A percentile compares a stretch with the other conserved stretches of the same genome.
Conservation (phyloP, 345 rosid genomes). For the Lumnitzera littorea region DNA sequence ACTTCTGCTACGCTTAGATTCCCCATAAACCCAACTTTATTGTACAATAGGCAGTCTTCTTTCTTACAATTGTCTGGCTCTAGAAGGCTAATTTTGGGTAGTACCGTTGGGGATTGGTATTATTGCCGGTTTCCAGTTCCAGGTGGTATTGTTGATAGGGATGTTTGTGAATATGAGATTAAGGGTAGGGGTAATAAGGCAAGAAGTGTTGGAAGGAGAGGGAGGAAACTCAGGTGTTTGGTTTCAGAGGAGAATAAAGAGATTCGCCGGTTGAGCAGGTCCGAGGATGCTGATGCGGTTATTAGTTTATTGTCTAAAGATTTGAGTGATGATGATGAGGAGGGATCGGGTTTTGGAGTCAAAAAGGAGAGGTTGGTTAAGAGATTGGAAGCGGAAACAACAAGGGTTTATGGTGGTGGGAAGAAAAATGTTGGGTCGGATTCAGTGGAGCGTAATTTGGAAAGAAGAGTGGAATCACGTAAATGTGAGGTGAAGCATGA, state of each 20-base stretch:
- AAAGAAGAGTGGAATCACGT: constrained; percentile 16
- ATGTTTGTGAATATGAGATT: constrained; percentile 26
- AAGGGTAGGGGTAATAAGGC: constrained; percentile 17
- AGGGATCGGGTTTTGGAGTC: constrained; percentile 20
- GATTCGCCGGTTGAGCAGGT: constrained; percentile 28
- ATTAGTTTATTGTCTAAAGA: constrained; percentile 78
- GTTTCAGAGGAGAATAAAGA: constrained; percentile 22
- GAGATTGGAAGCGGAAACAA: constrained; percentile 36
- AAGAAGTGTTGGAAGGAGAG: constrained; percentile 21
- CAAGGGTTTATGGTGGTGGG: constrained; percentile 29
- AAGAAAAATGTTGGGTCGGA: constrained; percentile 23
- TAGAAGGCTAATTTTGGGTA: constrained; percentile 43
- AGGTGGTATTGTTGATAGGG: constrained; percentile 19
- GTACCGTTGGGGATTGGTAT: constrained; percentile 11
- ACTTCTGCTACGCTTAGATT: constrained; percentile 16
- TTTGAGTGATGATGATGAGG: constrained; percentile 35
- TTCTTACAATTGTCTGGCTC: constrained; percentile 57
- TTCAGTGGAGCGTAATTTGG: constrained; percentile 25
- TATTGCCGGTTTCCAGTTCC: constrained; percentile 24
- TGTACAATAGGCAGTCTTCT: constrained; percentile 68
- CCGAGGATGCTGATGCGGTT: constrained; percentile 56
- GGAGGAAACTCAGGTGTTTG: constrained; percentile 30
- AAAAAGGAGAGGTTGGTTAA: constrained; percentile 23
- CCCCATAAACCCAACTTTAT: constrained; percentile 31
- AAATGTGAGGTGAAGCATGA: constrained; percentile 19